Conservation (phyloP, 108 stramenopile species). For the Stephanodiscus triporus region DNA sequence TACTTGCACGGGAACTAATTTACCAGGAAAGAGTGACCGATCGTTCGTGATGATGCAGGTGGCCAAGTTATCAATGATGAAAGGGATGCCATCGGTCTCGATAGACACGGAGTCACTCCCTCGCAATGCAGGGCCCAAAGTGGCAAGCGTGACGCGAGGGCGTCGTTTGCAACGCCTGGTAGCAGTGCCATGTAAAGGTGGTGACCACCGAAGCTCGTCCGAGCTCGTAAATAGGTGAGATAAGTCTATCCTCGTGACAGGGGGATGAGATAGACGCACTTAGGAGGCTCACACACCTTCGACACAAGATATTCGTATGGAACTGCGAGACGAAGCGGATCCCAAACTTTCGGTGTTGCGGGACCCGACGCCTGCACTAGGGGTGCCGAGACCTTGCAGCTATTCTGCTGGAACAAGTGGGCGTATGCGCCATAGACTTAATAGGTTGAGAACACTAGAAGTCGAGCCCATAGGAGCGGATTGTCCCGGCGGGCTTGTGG, state of each 20-base stretch:
- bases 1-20: not conserved
- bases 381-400: not conserved
- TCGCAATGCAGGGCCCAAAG: not conserved
- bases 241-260: not conserved
- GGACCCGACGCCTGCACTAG: not conserved
- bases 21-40: not conserved
- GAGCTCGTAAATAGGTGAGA: not conserved
- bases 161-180: not conserved
- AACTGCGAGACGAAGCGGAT: not conserved
- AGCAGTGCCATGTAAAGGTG: not conserved
- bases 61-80: not conserved
- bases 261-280: not conserved
- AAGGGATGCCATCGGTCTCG: conserved; percentile 1
- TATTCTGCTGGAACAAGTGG: not conserved
- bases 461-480: not conserved
- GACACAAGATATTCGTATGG: not conserved
- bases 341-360: not conserved
- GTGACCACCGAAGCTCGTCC: not conserved
- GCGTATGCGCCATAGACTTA: no score
- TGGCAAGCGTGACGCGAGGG: not conserved
- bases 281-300: not conserved
- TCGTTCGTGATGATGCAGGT: conserved; percentile 2
- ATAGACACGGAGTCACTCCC: not conserved
- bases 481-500: not conserved
- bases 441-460: no score